These are phyloP conservation scores for Dillenia turbinata DNA, from an alignment of 164 flowering plant genomes.

Conservation along the genomic window DNA sequence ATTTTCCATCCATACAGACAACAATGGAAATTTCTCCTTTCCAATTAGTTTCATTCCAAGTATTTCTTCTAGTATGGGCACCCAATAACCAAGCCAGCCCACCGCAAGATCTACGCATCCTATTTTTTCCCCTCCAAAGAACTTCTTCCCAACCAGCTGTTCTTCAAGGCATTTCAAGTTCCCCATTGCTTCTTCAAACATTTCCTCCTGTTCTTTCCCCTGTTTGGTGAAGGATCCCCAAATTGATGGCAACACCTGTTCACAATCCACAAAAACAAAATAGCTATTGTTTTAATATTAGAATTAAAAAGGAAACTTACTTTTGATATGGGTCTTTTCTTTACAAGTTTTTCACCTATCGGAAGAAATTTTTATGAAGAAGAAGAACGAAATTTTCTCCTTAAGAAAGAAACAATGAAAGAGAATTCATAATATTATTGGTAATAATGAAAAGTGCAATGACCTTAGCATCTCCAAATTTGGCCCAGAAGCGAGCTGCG, in stretches of 20 bases:
- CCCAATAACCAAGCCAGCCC: constrained; percentile 20
- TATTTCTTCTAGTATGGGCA: constrained; percentile 22
- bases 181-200: constrained; percentile 5
- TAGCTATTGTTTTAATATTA: too few species aligned
- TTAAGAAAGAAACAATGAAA: too few species aligned
- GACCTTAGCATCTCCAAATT: constrained; percentile 26
- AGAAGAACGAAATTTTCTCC: too few species aligned
- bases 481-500: constrained; percentile 29
- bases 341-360: too few species aligned
- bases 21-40: constrained; percentile 15
- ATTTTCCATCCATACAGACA: constrained; percentile 16
- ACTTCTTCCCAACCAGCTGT: constrained; percentile 14
- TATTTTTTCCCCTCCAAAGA: constrained; percentile 22
- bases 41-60: constrained; percentile 16
- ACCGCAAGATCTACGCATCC: constrained; percentile 25
- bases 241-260: constrained; percentile 1
- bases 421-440: too few species aligned
- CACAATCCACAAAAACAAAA: too few species aligned
- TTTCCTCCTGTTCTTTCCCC: constrained; percentile 12
- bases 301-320: too few species aligned
- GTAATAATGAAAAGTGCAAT: too few species aligned
- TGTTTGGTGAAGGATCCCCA: constrained; percentile 5
- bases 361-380: too few species aligned
- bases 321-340: too few species aligned
- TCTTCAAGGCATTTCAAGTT: constrained; percentile 17